Evolutionary conservation across 1,284 basidiomycete species (phyloP), one percentile per base, ranked within the genome.

Genomic region (Irpex sp.): DNA sequence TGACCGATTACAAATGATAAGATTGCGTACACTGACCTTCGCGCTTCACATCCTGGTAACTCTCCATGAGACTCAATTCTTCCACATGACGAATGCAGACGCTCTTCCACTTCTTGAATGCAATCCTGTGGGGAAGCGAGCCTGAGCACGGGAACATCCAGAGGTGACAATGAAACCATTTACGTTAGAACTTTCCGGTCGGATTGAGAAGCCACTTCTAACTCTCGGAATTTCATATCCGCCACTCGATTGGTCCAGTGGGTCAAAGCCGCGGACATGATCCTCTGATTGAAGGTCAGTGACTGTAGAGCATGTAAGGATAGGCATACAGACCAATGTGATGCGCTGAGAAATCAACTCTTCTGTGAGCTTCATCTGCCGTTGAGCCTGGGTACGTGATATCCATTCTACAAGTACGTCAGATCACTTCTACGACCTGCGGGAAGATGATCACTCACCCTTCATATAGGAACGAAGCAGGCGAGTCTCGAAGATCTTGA

Each of bases 41-140:
- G 56, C 82, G 81, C 72, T 89, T 91, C 55, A 93, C 83, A 63
- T 87, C 82, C 63, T 87, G 82, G 69, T 90, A 90, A 69, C 88
- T 92, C 69, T 91, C 86, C 80, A 93, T 82, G n/a, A 93, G 80
- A 66, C 83, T 86, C 2, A 87, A 72, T 63, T 86, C 83, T 68
- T 91, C 87, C 5, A 80, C 79, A 67, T 89, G 88, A 16, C 85
- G 82, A 52, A 78, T 74, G 66, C 80, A 82, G 39, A 82, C 75
- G 9, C 71, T 72, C 69, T 84, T 87, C 90, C 91, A 92, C 72
- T 86, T 89, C 51, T 74, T 77, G 67, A 88, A 88, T 12, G 81
- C 79, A 58, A 71, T 67, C 47, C 88, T 90, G 57, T 16, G 47
- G 7, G 56, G 39, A 12, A 45, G 39, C 47, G 53, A 18, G 5